Conservation (phyloP, 2,329 filamentous ascomycete species). For the Cucurbitaria berberidis region DNA sequence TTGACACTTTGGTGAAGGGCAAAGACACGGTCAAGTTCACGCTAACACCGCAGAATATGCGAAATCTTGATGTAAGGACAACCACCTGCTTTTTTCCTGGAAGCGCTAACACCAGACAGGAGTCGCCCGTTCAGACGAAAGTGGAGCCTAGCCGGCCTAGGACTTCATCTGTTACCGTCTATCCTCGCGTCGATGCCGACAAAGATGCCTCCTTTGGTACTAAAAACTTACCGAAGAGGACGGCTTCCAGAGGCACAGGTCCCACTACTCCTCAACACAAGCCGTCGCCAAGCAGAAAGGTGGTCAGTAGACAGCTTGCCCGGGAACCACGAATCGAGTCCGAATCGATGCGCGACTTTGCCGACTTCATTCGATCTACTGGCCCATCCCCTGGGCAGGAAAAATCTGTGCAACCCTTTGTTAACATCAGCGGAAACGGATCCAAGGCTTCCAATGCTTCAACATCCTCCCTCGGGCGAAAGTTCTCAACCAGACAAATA, state of each 20-base stretch:
- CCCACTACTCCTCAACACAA: conserved; percentile 23
- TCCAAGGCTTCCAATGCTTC: conserved; percentile 27
- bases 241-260: conserved; percentile 29
- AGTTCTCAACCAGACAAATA: conserved; percentile 32
- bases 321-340: conserved; percentile 74
- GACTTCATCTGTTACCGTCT: conserved; percentile 37
- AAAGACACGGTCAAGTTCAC: conserved; percentile 59
- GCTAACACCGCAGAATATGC: conserved; percentile 55
- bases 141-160: conserved; percentile 24
- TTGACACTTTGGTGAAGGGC: conserved; percentile 55
- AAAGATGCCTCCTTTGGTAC: conserved; percentile 39
- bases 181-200: conserved; percentile 40
- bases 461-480: conserved; percentile 37
- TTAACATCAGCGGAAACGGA: conserved; percentile 29
- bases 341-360: conserved; percentile 81
- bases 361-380: conserved; percentile 87
- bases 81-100: neutral
- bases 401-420: conserved; percentile 44
- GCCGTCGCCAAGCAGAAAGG: conserved; percentile 34
- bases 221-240: conserved; percentile 30
- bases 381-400: conserved; percentile 59
- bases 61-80: conserved; percentile 52
- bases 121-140: conserved; percentile 26
- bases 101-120: conserved; percentile 23
- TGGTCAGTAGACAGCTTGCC: conserved; percentile 53